Conservation (phyloP, 768 basidiomycete species). For the Phylloporus scabripes region DNA sequence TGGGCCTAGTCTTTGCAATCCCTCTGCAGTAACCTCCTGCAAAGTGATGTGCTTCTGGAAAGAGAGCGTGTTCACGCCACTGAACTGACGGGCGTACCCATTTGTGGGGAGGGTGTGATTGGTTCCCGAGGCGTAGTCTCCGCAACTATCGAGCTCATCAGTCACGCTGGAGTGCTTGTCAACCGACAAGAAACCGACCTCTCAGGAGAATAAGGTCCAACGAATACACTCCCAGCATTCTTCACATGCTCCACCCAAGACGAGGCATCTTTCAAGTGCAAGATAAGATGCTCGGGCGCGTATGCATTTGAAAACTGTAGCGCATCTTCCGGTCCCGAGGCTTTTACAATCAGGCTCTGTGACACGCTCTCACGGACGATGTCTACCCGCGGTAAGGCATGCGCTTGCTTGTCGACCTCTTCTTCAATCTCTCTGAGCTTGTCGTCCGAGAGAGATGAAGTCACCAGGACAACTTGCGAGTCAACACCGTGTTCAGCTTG, state of each 20-base stretch:
- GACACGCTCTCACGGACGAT: conserved; percentile 86
- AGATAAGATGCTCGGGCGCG: conserved; percentile 94
- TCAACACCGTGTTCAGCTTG: conserved; percentile 98
- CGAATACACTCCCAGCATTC: conserved; percentile 96
- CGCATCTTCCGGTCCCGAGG: conserved; percentile 63
- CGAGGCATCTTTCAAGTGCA: conserved; percentile 77
- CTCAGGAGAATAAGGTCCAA: conserved; percentile 92
- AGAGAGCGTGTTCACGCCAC: conserved; percentile 92
- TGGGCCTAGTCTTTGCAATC: conserved; percentile 77
- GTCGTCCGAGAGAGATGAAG: conserved; percentile 59
- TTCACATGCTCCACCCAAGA: conserved; percentile 59
- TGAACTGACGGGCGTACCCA: conserved; percentile 96
- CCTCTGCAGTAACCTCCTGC: conserved; percentile 80
- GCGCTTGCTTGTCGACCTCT: conserved; percentile 84
- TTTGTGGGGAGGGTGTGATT: conserved; percentile 98
- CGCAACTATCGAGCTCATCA: conserved; percentile 56
- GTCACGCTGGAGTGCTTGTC: neutral
- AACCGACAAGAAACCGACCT: conserved; percentile 48
- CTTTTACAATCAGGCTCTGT: conserved; percentile 86
- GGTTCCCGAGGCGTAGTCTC: conserved; percentile 97
- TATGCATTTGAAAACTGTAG: conserved; percentile 93
- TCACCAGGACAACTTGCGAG: conserved; percentile 94
- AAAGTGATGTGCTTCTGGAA: conserved; percentile 99
- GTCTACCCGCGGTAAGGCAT: conserved; percentile 77
- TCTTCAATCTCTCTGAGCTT: conserved; percentile 71